These are phyloP conservation scores for Aquilaria agallochum DNA, from an alignment of 441 rosid genomes.

Conservation along the genomic window DNA sequence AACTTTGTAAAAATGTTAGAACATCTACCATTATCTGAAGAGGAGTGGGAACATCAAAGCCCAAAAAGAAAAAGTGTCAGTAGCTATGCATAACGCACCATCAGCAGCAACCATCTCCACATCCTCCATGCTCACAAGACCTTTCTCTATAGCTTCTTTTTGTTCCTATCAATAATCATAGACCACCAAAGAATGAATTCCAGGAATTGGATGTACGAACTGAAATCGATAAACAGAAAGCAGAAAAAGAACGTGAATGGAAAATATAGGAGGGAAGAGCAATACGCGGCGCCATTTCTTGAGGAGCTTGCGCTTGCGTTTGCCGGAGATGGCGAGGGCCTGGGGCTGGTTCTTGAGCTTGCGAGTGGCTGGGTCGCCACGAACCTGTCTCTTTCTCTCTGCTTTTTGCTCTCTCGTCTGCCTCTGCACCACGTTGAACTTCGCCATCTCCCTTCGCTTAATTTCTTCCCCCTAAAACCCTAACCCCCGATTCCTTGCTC, in stretches of 20 bases:
- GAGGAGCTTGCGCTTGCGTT: slow-evolving; percentile 72
- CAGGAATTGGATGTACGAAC: background rate
- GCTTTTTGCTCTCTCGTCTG: slow-evolving; percentile 56
- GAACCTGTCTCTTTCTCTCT: slow-evolving; percentile 48
- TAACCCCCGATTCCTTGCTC: slow-evolving; percentile 3
- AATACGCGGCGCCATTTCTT: slow-evolving; percentile 70
- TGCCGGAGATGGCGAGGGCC: slow-evolving; percentile 52
- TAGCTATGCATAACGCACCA: slow-evolving; percentile 16
- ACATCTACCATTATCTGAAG: background rate
- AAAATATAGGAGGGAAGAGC: background rate
- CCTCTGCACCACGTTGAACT: slow-evolving; percentile 76
- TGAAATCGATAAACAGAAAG: background rate
- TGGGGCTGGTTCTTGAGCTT: slow-evolving; percentile 53
- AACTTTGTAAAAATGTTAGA: background rate
- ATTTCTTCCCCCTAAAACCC: slow-evolving; percentile 16
- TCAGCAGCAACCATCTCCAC: slow-evolving; percentile 67
- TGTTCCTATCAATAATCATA: slow-evolving; percentile 43
- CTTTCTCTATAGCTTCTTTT: slow-evolving; percentile 63
- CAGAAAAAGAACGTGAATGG: background rate
- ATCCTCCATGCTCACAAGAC: slow-evolving; percentile 72
- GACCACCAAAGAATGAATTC: slow-evolving; percentile 1
- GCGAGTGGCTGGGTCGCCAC: slow-evolving; percentile 58
- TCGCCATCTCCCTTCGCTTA: slow-evolving; percentile 45
- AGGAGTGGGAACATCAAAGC: background rate
- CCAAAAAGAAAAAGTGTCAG: background rate